Evolutionary conservation across 768 basidiomycete species (phyloP).

Genomic region (Xerocomellus chrysenteron): DNA sequence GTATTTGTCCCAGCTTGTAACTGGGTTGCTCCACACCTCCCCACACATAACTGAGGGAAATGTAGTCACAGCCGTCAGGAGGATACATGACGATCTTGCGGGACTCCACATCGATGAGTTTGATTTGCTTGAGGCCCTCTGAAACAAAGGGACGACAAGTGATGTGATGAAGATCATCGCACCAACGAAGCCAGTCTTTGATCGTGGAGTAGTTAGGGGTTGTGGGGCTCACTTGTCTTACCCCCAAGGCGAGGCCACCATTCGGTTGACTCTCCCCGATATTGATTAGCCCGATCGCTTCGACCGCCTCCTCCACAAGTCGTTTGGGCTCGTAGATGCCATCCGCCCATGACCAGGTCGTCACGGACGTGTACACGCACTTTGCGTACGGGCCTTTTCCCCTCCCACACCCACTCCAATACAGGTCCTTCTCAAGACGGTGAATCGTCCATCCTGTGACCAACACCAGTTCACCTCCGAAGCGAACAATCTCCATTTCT

Average conservation of each 20-base stretch:
- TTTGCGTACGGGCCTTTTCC: constrained; percentile 4
- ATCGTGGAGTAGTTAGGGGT: background rate
- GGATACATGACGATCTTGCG: constrained; percentile 6
- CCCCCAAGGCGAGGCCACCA: background rate
- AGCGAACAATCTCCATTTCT: background rate
- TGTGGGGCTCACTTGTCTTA: background rate
- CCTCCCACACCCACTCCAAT: background rate
- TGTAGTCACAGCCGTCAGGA: constrained; percentile 1
- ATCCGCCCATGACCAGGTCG: background rate
- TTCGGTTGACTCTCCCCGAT: background rate
- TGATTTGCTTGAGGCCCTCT: too few species aligned
- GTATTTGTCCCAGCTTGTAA: constrained; percentile 8
- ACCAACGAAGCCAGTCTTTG: too few species aligned
- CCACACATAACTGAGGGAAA: constrained; percentile 21
- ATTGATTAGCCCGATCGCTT: constrained; percentile 6
- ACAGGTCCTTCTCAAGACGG: background rate
- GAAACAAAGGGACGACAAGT: too few species aligned
- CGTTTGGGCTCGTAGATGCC: background rate
- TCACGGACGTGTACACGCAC: constrained; percentile 9
- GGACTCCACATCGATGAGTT: too few species aligned
- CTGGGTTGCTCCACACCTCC: constrained; percentile 7
- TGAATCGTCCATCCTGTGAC: background rate
- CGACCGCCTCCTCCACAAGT: background rate
- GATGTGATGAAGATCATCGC: too few species aligned
- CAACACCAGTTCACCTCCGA: background rate